Base-by-base conservation (phyloP, 208 protist genomes). In the Acanthamoeba culbertsoni region DNA sequence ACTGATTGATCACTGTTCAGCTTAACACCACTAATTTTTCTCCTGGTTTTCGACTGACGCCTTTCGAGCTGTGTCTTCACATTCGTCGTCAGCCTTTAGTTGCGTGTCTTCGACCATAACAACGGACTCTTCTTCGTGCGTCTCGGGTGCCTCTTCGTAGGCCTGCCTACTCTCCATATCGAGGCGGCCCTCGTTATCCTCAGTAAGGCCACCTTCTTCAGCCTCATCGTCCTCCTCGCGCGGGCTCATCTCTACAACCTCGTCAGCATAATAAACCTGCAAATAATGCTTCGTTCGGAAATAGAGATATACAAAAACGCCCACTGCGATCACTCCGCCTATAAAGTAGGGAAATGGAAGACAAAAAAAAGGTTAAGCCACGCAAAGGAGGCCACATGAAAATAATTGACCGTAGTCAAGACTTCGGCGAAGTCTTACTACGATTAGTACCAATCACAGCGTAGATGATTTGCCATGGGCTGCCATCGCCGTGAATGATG, bases 301-400 rank as follows among this genome's bases (percentile, higher is more conserved):
- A 37, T 68, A 90, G 20, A 90, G 82, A 65, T 90, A 90, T n/a
- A n/a, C n/a, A n/a, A n/a, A n/a, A 20, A 90, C n/a, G 31, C 53
- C 45, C 28, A 90, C 57, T 2, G 28, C 82, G 42, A 90, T 46
- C 0, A 46, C n/a, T 23, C 59, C 51, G 16, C 53, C 79, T 88
- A 18, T 26, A 4, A 0, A n/a, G 7, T 23, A 23, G 23, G 28
- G 8, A 23, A 3, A 62, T 3, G 2, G 23, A 5, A 23, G 26
- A 86, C 42, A 86, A 55, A 84, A n/a, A n/a, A n/a, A n/a, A n/a
- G n/a, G n/a, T n/a, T n/a, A n/a, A n/a, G n/a, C n/a, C n/a, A n/a
- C n/a, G n/a, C n/a, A n/a, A n/a, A n/a, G n/a, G n/a, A n/a, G n/a
- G n/a, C n/a, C 23, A 55, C 46, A 55, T n/a, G 23, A 18, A 16